These are phyloP conservation scores for Lachnellula subtilissima DNA, from an alignment of 2,329 filamentous ascomycete genomes.

Conservation along the genomic window DNA sequence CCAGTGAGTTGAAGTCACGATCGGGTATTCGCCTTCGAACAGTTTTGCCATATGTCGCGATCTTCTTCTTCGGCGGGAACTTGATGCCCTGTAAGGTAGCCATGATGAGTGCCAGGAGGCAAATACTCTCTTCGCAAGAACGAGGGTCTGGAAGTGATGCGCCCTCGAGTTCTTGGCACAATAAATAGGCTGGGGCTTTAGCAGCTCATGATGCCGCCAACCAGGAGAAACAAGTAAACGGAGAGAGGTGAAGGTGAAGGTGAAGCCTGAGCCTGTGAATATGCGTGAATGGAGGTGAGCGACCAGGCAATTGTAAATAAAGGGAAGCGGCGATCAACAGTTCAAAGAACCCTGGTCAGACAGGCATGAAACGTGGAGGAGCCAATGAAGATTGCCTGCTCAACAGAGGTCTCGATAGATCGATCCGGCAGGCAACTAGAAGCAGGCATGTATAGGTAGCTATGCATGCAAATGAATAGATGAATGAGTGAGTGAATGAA, in stretches of 20 bases:
- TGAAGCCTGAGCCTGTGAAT: neutral
- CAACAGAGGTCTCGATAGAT: neutral
- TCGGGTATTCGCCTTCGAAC: conserved; percentile 27
- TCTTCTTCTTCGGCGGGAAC: conserved; percentile 28
- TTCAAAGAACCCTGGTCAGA: too few species aligned
- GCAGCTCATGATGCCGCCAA: too few species aligned
- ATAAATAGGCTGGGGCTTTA: too few species aligned
- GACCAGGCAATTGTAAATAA: neutral
- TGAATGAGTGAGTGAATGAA: neutral
- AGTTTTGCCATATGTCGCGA: conserved; percentile 32
- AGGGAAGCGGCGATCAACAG: too few species aligned
- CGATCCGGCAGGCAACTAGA: neutral
- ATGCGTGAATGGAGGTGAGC: neutral
- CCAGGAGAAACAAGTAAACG: neutral
- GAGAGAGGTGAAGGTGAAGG: neutral
- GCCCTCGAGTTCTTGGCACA: neutral
- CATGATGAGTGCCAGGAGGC: conserved; percentile 16
- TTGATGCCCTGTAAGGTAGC: conserved; percentile 23
- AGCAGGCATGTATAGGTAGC: neutral
- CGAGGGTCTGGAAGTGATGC: neutral
- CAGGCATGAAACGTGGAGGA: neutral
- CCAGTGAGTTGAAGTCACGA: conserved; percentile 19
- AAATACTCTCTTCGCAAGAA: neutral
- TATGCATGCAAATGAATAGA: neutral
- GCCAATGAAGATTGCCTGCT: neutral